Conservation (phyloP, 2,329 filamentous ascomycete species). For the Trichoderma atroviride region DNA sequence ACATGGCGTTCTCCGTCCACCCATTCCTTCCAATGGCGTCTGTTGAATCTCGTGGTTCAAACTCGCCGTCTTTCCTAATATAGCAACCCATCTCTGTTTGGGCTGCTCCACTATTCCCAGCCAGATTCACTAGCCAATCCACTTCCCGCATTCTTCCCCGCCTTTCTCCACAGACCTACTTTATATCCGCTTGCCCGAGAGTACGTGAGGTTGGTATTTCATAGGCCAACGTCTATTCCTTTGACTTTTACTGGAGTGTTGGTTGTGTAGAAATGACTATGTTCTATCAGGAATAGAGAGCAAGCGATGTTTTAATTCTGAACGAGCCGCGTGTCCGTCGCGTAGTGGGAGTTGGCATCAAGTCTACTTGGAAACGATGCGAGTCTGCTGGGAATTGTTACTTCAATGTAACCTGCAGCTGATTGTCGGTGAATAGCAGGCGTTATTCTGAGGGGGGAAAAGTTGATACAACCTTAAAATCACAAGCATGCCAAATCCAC, state of each 20-base stretch:
- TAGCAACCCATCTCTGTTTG: neutral
- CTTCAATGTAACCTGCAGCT: neutral
- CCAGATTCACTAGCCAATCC: neutral
- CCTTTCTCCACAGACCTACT: neutral
- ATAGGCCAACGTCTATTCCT: neutral
- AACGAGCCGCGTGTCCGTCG: neutral
- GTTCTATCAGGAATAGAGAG: neutral
- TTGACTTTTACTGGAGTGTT: neutral
- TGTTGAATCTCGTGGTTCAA: neutral
- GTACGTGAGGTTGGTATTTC: neutral
- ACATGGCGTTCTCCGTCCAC: neutral
- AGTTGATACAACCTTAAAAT: neutral
- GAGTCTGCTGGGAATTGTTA: neutral
- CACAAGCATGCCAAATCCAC: neutral
- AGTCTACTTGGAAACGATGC: neutral
- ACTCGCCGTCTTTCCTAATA: neutral
- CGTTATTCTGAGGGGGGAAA: rapidly evolving
- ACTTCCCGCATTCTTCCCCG: neutral
- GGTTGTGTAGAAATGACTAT: neutral
- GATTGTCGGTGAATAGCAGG: neutral
- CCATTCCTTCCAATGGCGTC: neutral
- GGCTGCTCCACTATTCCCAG: conserved; percentile 10
- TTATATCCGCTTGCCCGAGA: conserved; percentile 13
- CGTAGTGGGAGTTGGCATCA: neutral
- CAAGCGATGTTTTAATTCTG: neutral